Evolutionary conservation across 2,329 filamentous ascomycete species (phyloP), one percentile per base, ranked within the genome.

Genomic region (Aspergillus sp.): DNA sequence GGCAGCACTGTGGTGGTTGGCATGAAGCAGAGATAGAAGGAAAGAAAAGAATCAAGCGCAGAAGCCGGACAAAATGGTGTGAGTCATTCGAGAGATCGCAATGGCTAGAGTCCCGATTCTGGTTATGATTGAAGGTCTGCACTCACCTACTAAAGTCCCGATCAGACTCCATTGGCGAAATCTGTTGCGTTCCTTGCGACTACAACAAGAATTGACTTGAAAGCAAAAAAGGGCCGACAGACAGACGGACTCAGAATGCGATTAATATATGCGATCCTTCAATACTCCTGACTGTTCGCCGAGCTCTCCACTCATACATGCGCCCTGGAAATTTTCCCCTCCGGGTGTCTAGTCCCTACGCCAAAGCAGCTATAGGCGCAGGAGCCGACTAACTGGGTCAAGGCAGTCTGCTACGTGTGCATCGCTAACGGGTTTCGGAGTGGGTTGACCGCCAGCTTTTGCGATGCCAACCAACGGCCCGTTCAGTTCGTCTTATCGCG

Each of bases 381-480:
- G 56, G 58, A 66, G 55, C 49, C 51, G 65, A 68, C 59, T 61
- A 67, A 64, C 63, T 66, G 64, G 65, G 62, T 66, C 56, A 59
- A 45, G 55, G 58, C 65, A 64, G 62, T 62, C 57, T 66, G 71
- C 72, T 73, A 76, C 73, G 73, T 76, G 73, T 69, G 70, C 72
- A 67, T 62, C 53, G 53, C 63, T 73, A 69, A 74, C 68, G 71
- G 70, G 71, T 65, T 63, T 62, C 58, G 17, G 55, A 32, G 50
- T 39, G 32, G 48, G 59, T 64, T 64, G 65, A 64, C 65, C 63
- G 61, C 63, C 61, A 64, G 56, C 58, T 59, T 57, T 21, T 39
- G 21, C 58, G 52, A 59, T 59, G 64, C 62, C 48, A 62, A 36
- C 62, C 61, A 50, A 50, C 47, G 47, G 47, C 47, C 47, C 47